Conservation (phyloP, 1,139 yeast genomes). For the Nakaseomyces kungkrabaensis region DNA sequence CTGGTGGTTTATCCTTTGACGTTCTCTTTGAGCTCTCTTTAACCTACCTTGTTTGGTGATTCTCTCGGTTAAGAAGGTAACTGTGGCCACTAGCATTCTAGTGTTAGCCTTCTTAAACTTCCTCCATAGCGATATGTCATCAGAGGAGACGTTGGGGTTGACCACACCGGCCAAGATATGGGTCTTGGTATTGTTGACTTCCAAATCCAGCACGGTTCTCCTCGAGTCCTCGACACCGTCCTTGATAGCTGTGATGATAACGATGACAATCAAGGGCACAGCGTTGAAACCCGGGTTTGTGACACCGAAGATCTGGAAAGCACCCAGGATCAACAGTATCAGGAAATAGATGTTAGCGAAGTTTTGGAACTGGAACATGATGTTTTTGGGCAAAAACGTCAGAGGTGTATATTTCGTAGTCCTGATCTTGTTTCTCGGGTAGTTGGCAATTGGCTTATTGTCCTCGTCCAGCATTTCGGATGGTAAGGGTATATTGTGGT, state of each 20-base stretch:
- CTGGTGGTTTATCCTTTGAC: constrained; percentile 8
- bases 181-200: constrained; percentile 78
- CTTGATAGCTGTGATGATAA: constrained; percentile 77
- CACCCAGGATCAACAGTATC: constrained; percentile 70
- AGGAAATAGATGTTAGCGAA: constrained; percentile 86
- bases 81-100: constrained; percentile 25
- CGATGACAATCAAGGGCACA: constrained; percentile 90
- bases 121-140: constrained; percentile 51
- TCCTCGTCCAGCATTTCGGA: constrained; percentile 48
- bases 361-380: constrained; percentile 70
- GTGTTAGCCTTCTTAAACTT: constrained; percentile 46
- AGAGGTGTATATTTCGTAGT: constrained; percentile 93
- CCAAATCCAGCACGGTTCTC: constrained; percentile 69
- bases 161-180: constrained; percentile 61
- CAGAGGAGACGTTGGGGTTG: constrained; percentile 61
- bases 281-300: constrained; percentile 82
- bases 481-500: constrained; percentile 63
- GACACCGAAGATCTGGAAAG: constrained; percentile 85
- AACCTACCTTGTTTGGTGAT: constrained; percentile 33
- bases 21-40: constrained; percentile 18
- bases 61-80: constrained; percentile 27
- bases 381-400: constrained; percentile 78
- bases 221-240: constrained; percentile 94
- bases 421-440: constrained; percentile 84
- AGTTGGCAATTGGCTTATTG: constrained; percentile 47